Conservation (phyloP, 352 stramenopile genomes). For the Globisporangium abappressorium region DNA sequence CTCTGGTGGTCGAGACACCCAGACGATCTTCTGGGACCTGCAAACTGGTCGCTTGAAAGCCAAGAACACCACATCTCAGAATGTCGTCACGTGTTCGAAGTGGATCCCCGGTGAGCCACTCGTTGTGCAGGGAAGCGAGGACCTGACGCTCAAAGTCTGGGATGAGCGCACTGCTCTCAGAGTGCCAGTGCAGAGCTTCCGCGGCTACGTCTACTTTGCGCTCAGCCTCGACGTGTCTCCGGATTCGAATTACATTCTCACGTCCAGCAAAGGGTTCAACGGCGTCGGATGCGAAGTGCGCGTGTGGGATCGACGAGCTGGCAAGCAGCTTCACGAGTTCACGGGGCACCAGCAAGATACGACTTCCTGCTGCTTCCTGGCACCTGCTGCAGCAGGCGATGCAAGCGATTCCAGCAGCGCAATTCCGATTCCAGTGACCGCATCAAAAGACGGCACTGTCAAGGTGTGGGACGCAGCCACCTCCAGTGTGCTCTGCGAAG, state of each 20-base stretch:
- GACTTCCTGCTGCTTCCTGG: slow-evolving; percentile 70
- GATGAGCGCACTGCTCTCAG: slow-evolving; percentile 55
- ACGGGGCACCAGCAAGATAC: slow-evolving; percentile 73
- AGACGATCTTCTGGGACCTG: slow-evolving; percentile 79
- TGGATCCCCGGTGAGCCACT: slow-evolving; percentile 65
- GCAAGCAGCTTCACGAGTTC: slow-evolving; percentile 54
- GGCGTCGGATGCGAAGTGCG: slow-evolving; percentile 71
- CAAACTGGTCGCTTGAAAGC: slow-evolving; percentile 38
- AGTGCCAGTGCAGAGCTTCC: slow-evolving; percentile 46
- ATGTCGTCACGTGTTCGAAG: slow-evolving; percentile 83
- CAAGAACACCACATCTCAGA: slow-evolving; percentile 76
- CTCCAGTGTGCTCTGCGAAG: slow-evolving; percentile 34
- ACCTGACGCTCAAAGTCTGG: slow-evolving; percentile 80
- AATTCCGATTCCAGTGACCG: slow-evolving; percentile 45
- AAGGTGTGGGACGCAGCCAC: slow-evolving; percentile 61
- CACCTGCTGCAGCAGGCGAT: slow-evolving; percentile 6
- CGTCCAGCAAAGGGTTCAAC: slow-evolving; percentile 86
- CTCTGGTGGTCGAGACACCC: slow-evolving; percentile 77
- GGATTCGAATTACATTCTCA: slow-evolving; percentile 64
- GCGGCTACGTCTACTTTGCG: slow-evolving; percentile 81
- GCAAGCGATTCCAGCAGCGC: neutral
- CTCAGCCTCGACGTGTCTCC: slow-evolving; percentile 53
- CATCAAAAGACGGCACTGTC: slow-evolving; percentile 78
- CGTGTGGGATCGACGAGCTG: slow-evolving; percentile 76
- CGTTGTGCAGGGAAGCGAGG: slow-evolving; percentile 76